A percentile compares a stretch with the other conserved stretches of the same genome.
These are phyloP conservation scores for Metschnikowia lachancei DNA, from an alignment of 805 yeast species.

Conservation along the genomic window DNA sequence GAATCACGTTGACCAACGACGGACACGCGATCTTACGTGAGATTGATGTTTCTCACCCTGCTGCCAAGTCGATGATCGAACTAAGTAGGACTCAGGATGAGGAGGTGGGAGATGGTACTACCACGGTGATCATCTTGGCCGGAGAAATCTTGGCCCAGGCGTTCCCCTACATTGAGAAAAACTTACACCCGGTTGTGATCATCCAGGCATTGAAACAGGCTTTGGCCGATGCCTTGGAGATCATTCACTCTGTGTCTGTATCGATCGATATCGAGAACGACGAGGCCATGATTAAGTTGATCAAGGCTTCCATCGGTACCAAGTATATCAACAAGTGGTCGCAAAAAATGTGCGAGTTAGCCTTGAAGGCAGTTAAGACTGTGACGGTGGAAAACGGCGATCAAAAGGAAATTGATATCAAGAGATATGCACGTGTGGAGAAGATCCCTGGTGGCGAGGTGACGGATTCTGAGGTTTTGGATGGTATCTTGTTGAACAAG, in stretches of 20 bases:
- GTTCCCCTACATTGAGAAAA: slow-evolving; percentile 89
- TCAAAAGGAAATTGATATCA: slow-evolving; percentile 82
- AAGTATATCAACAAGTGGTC: slow-evolving; percentile 92
- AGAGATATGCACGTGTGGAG: slow-evolving; percentile 90
- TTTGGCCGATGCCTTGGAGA: slow-evolving; percentile 81
- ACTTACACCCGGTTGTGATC: slow-evolving; percentile 94
- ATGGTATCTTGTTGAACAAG: slow-evolving; percentile 90
- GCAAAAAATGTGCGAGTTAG: slow-evolving; percentile 81
- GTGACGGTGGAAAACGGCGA: slow-evolving; percentile 62
- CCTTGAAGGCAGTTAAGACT: slow-evolving; percentile 83
- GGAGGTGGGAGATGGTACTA: slow-evolving; percentile 98
- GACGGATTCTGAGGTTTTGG: slow-evolving; percentile 80
- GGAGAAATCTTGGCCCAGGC: slow-evolving; percentile 96
- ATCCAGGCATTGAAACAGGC: slow-evolving; percentile 93
- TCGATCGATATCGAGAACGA: slow-evolving; percentile 85
- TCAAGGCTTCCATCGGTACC: slow-evolving; percentile 92
- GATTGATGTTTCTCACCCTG: slow-evolving; percentile 97
- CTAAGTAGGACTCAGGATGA: slow-evolving; percentile 96
- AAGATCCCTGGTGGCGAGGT: slow-evolving; percentile 98
- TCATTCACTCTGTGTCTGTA: slow-evolving; percentile 76
- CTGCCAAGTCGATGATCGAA: slow-evolving; percentile 98
- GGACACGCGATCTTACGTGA: slow-evolving; percentile 98
- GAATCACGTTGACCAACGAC: slow-evolving; percentile 94
- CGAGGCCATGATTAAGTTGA: slow-evolving; percentile 78
- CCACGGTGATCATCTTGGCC: slow-evolving; percentile 93